Evolutionary conservation across 805 yeast genomes (phyloP), one percentile per base, ranked within the genome.

Genomic region (Teunomyces pallodes): DNA sequence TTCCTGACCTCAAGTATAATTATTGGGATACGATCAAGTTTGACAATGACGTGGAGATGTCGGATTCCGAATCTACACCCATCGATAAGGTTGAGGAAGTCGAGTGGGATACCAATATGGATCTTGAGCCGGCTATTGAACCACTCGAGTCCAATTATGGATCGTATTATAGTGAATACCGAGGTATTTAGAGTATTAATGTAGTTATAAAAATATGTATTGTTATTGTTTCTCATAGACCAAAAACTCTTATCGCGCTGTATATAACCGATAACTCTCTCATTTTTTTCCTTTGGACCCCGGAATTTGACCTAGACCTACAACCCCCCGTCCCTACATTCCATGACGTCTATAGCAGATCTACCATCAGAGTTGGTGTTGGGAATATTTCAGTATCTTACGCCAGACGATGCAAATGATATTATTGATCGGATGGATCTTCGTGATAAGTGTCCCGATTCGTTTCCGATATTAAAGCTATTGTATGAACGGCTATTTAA

Each of bases 21-120:
- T 71, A 71, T 53, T 71, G 76, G 75, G 74, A 68, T 45, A 61
- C 55, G 7, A 46, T 69, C 9, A 47, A 57, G 6, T 43, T 61
- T 10, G 59, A 60, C n/a, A 45, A 42, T 14, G 74, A 69, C 46
- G 41, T 56, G 10, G 68, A 61, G 12, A 65, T 66, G 71, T 51
- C 43, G 20, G 59, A 52, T 33, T 50, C 9, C 9, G 51, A 49
- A n/a, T 43, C 35, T 10, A 33, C 28, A 40, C 24, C 24, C 24
- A 8, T 24, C 4, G 26, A 40, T 9, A 30, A 28, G 28, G 6
- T 40, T 30, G 24, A 14, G 20, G 35, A 31, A 40, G 20, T 10
- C 16, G 43, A 42, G 12, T 36, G 38, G 46, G 41, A 32, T 27
- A 43, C 29, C 24, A 14, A 14, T 13, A 47, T 43, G 48, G 38